Base-by-base conservation (phyloP, 306 rosid genomes). In the Cicer judaicum region DNA sequence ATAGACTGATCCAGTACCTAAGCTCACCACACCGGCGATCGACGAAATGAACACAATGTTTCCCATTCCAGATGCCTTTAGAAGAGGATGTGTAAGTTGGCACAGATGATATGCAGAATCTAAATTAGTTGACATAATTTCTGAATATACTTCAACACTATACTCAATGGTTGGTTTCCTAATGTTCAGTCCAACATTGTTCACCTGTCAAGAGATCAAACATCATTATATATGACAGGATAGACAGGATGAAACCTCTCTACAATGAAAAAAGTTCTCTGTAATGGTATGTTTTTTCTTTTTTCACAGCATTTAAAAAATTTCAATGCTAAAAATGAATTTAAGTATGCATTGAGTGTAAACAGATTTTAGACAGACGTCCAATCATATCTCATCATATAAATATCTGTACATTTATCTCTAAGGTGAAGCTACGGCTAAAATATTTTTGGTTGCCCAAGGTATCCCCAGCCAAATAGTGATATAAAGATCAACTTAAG, bases 41-140 rank as follows among this genome's bases (percentile, higher is more conserved):
- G 97, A 91, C 5, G 98, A 91, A 75, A 91, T 73, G 78, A 91
- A 91, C 77, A 93, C 96, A 62, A 93, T 57, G 86, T 90, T 93
- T 76, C 98, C 98, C 61, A 10, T 82, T 41, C 88, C 94, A 16
- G 97, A 89, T 13, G 87, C 88, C 80, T 82, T 91, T 16, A 93
- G 82, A 86, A 89, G 96, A 83, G 98, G 91, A 76, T 91, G 74
- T 6, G 90, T 66, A 57, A 91, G 81, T 88, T 91, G 98, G 67
- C 90, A 82, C 10, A 91, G 43, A 73, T 91, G 91, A 85, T 80
- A 88, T 1, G 84, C 68, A 9, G 97, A 88, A 18, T 93, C 97
- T 7, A 89, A 85, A 83, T 93, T 93, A 24, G 92, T 79, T 61
- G 79, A 39, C 86, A 85, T 84, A 41, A 93, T 3, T 39, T 24